phyloP scores from a whole-genome alignment of 2,329 filamentous ascomycete species.

The Claviceps fusiformis region DNA sequence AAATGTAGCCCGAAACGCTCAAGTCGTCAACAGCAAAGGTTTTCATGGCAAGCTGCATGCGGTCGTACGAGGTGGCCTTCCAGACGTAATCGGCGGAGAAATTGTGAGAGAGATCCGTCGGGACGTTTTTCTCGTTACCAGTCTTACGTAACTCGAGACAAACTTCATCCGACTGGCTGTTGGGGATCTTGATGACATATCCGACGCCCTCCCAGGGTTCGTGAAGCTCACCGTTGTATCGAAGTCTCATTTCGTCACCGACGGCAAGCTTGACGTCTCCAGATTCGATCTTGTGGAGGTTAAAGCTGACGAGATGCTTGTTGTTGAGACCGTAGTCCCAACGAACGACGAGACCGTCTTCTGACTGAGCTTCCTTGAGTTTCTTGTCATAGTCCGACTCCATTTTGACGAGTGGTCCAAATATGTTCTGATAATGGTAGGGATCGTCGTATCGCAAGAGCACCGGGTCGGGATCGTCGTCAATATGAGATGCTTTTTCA shows the following conservation, averaged over 20 bases:
- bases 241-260: slow-evolving; percentile 94
- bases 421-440: slow-evolving; percentile 97
- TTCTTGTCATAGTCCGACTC: slow-evolving; percentile 99
- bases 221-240: slow-evolving; percentile 89
- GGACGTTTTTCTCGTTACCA: slow-evolving; percentile 89
- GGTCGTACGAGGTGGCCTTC: slow-evolving; percentile 98
- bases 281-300: slow-evolving; percentile 90
- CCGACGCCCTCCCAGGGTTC: slow-evolving; percentile 93
- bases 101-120: slow-evolving; percentile 91
- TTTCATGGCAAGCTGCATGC: slow-evolving; percentile 99
- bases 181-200: slow-evolving; percentile 98
- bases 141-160: slow-evolving; percentile 88
- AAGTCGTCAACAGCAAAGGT: slow-evolving; percentile 96
- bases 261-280: slow-evolving; percentile 97
- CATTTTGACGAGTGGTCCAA: slow-evolving; percentile 95
- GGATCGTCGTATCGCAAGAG: slow-evolving; percentile 91
- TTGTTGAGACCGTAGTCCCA: slow-evolving; percentile 96
- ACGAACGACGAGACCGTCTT: slow-evolving; percentile 84
- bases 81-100: slow-evolving; percentile 98
- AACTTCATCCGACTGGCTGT: slow-evolving; percentile 97
- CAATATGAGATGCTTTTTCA: slow-evolving; percentile 80
- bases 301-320: slow-evolving; percentile 91
- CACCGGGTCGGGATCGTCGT: slow-evolving; percentile 90
- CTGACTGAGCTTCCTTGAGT: slow-evolving; percentile 93
- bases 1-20: slow-evolving; percentile 97